Evolutionary conservation across 306 rosid genomes (phyloP).

Genomic region (Crotalaria pallida): DNA sequence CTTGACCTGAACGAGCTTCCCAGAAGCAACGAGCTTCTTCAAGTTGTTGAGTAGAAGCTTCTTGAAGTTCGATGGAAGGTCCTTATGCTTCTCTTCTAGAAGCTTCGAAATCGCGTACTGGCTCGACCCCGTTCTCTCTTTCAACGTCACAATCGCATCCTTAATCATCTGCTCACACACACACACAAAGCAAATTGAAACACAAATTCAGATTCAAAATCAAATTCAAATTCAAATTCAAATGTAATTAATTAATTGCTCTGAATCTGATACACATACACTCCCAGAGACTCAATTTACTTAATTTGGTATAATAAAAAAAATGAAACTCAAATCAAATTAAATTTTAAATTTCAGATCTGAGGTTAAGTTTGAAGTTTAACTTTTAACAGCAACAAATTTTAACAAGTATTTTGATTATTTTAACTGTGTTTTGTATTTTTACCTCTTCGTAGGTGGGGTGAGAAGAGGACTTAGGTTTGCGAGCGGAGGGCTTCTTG

Average conservation of each 20-base stretch:
- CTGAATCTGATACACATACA: no score
- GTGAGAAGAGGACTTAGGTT: conserved; percentile 46
- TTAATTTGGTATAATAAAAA: no score
- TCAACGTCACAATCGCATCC: conserved; percentile 64
- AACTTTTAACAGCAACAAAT: no score
- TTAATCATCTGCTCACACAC: conserved; percentile 91
- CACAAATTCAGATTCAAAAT: not conserved
- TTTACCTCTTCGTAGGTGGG: conserved; percentile 79
- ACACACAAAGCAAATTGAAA: no score
- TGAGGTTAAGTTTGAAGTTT: no score
- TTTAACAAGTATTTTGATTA: no score
- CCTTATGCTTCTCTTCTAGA: conserved; percentile 68
- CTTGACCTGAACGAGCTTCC: conserved; percentile 60
- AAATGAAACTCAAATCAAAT: conserved; percentile 5
- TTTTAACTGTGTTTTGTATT: no score
- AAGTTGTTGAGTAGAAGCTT: conserved; percentile 55
- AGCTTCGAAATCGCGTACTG: conserved; percentile 71
- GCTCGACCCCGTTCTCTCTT: conserved; percentile 75
- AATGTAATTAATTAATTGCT: no score
- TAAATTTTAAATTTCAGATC: not conserved
- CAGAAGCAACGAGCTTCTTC: conserved; percentile 73
- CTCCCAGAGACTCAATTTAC: no score
- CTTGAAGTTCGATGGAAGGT: conserved; percentile 61
- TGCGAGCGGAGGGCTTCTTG: conserved; percentile 41
- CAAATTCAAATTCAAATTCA: conserved; percentile 9